These are phyloP conservation scores for Ceratocystis variospora DNA, from an alignment of 2,329 filamentous ascomycete species.

Conservation along the genomic window DNA sequence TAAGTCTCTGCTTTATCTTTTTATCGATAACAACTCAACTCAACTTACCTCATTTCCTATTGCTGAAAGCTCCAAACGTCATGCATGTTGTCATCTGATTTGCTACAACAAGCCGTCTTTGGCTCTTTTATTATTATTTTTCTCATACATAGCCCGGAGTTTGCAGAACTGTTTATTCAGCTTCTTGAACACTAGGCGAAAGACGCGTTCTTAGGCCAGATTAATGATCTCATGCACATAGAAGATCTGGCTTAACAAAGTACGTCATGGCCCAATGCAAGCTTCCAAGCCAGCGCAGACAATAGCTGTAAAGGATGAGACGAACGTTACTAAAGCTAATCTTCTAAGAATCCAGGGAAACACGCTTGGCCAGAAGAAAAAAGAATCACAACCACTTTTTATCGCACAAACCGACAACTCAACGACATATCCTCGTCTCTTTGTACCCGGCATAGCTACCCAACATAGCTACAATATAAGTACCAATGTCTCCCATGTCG, in stretches of 20 bases:
- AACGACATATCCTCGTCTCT: too few relatives aligned
- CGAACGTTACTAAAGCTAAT: background rate
- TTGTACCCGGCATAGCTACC: too few relatives aligned
- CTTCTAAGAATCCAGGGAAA: too few relatives aligned
- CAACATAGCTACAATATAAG: background rate
- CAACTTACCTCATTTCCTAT: background rate
- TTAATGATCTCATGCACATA: background rate
- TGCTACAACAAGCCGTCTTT: too few relatives aligned
- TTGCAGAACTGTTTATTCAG: too few relatives aligned
- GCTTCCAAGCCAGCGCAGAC: background rate
- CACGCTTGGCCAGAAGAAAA: too few relatives aligned
- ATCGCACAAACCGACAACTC: too few relatives aligned
- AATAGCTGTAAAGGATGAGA: background rate
- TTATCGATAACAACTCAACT: background rate
- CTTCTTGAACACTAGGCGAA: too few relatives aligned
- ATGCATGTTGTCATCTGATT: background rate
- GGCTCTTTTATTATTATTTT: too few relatives aligned
- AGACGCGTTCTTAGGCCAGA: background rate
- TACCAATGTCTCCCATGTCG: background rate
- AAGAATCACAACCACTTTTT: too few relatives aligned
- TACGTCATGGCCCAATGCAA: background rate
- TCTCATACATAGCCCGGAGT: too few relatives aligned
- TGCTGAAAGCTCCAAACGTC: background rate
- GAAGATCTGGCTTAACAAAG: background rate
- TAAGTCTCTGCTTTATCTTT: background rate